A percentile compares a stretch with the other conserved stretches of the same genome.
phyloP scores from a whole-genome alignment of 2,329 filamentous ascomycete species.

The Colletotrichum filicis region DNA sequence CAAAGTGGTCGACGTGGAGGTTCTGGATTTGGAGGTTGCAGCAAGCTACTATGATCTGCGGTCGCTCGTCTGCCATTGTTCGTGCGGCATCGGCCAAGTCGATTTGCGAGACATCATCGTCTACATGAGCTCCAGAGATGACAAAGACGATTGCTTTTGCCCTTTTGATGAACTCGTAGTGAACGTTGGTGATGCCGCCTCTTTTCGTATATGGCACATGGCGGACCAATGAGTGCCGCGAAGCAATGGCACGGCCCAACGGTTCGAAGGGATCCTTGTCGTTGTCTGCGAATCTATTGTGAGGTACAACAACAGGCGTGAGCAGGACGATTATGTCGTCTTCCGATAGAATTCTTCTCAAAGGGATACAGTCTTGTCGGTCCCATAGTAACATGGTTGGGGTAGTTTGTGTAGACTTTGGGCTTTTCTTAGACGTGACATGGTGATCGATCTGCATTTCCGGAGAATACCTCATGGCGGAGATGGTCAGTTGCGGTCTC shows the following conservation, averaged over 20 bases:
- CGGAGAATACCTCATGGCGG: constrained; percentile 25
- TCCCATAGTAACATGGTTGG: constrained; percentile 52
- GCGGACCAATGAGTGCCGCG: constrained; percentile 69
- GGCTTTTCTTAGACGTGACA: constrained; percentile 1
- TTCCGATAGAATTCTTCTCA: constrained; percentile 56
- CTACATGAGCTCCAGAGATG: constrained; percentile 59
- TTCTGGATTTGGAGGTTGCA: constrained; percentile 54
- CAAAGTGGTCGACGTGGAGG: constrained; percentile 54
- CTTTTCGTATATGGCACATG: constrained; percentile 78
- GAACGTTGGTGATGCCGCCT: constrained; percentile 71
- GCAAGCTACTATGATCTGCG: constrained; percentile 64
- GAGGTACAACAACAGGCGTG: constrained; percentile 65
- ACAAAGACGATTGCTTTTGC: constrained; percentile 72
- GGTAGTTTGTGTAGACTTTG: background rate
- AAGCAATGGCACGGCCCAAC: constrained; percentile 72
- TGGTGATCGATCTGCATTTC: constrained; percentile 26
- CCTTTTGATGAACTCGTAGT: constrained; percentile 70
- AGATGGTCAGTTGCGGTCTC: background rate
- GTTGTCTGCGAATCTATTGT: constrained; percentile 52
- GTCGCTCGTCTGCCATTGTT: constrained; percentile 57
- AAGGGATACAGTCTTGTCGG: constrained; percentile 57
- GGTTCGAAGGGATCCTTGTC: constrained; percentile 77
- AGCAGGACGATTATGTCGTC: constrained; percentile 70
- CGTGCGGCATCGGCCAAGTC: constrained; percentile 59
- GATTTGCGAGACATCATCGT: constrained; percentile 62